Percentiles rank a stretch among this genome's conserved stretches.
phyloP scores from a whole-genome alignment of 1,284 basidiomycete genomes.

The Fomes fomentarius region DNA sequence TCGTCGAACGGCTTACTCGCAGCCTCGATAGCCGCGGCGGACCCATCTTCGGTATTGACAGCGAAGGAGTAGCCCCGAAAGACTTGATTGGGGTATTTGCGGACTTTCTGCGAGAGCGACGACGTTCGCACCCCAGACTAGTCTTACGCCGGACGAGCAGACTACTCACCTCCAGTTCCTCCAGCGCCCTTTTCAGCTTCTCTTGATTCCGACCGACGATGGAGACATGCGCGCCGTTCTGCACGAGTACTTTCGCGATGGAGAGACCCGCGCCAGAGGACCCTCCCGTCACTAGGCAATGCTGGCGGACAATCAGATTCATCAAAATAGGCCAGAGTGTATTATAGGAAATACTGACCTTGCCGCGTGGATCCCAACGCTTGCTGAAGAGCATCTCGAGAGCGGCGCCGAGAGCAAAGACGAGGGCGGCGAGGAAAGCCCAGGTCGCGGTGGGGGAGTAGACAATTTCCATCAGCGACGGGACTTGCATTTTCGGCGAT shows the following conservation, averaged over 20 bases:
- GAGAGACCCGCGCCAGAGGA: constrained; percentile 80
- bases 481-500: no score
- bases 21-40: constrained; percentile 62
- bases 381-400: constrained; percentile 11
- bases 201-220: constrained; percentile 76
- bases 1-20: constrained; percentile 58
- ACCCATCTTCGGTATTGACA: constrained; percentile 51
- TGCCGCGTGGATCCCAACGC: constrained; percentile 36
- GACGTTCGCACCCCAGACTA: background rate
- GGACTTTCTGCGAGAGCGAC: constrained; percentile 38
- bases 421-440: constrained; percentile 2
- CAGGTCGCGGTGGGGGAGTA: background rate
- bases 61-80: constrained; percentile 67
- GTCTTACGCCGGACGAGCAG: no score
- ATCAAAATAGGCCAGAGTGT: no score
- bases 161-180: constrained; percentile 65
- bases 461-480: background rate
- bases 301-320: no score
- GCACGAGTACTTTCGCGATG: constrained; percentile 70
- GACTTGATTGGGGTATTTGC: constrained; percentile 57
- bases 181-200: constrained; percentile 62
- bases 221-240: constrained; percentile 77
- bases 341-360: constrained; percentile 29
- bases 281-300: constrained; percentile 82
- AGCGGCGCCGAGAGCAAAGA: background rate